Percentiles rank a stretch among this genome's conserved stretches.
These are phyloP conservation scores for Komagataella pastoris DNA, from an alignment of 805 yeast genomes.

Conservation along the genomic window DNA sequence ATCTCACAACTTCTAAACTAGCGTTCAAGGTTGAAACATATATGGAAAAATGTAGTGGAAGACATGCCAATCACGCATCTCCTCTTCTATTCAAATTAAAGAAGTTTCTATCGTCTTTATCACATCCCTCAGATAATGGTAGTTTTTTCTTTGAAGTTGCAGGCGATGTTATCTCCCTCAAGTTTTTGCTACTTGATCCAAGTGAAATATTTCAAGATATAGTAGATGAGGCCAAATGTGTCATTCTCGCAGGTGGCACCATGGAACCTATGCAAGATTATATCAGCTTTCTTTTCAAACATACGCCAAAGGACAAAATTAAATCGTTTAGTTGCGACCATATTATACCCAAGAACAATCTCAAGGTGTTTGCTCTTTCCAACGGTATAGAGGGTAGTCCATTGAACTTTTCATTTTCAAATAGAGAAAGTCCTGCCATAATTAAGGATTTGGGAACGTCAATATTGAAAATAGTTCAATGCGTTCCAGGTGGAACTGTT, in stretches of 20 bases:
- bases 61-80: conserved; percentile 9
- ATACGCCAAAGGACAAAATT: conserved; percentile 25
- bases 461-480: conserved; percentile 24
- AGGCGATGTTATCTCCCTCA: conserved; percentile 23
- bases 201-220: conserved; percentile 54
- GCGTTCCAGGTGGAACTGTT: conserved; percentile 66
- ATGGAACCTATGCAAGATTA: conserved; percentile 13
- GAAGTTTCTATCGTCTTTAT: conserved; percentile 47
- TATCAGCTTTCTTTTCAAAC: conserved; percentile 23
- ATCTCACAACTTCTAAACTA: conserved; percentile 54
- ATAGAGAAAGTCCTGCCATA: conserved; percentile 33
- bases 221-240: conserved; percentile 51
- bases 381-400: conserved; percentile 8
- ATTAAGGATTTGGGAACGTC: conserved; percentile 36
- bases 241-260: conserved; percentile 86
- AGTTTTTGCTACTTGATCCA: conserved; percentile 73
- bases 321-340: conserved; percentile 66
- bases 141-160: conserved; percentile 47
- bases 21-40: conserved; percentile 77
- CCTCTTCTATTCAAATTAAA: conserved; percentile 57
- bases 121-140: conserved; percentile 74
- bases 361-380: conserved; percentile 44
- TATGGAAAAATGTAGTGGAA: conserved; percentile 20
- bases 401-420: conserved; percentile 60
- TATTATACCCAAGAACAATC: conserved; percentile 59